Percentiles rank a stretch among this genome's conserved stretches.
phyloP scores from a whole-genome alignment of 1,139 yeast genomes.

The Magnusiomyces clavatus region DNA sequence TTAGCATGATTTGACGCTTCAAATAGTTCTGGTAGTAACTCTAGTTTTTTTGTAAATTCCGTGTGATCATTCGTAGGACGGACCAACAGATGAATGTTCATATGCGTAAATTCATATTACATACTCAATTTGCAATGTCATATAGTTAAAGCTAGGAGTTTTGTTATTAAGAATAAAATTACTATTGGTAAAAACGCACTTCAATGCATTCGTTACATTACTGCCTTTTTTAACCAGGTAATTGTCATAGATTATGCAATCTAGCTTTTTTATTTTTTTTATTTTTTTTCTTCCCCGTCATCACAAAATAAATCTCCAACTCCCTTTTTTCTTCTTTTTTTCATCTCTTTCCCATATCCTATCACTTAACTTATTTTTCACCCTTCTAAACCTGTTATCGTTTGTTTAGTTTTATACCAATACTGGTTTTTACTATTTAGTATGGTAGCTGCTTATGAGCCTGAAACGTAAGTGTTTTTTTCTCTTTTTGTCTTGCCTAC shows the following conservation, averaged over 20 bases:
- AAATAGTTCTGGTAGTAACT: background rate
- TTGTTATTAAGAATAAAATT: too few species aligned
- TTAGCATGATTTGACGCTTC: background rate
- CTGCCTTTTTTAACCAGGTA: background rate
- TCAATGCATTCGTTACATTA: background rate
- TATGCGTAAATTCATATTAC: too few species aligned
- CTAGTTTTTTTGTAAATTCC: too few species aligned
- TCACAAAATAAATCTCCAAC: background rate
- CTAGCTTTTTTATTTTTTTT: conserved; percentile 1
- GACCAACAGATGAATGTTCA: too few species aligned
- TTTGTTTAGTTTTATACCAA: background rate
- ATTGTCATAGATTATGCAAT: background rate
- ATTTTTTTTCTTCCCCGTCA: background rate
- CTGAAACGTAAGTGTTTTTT: conserved; percentile 26
- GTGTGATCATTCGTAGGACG: too few species aligned
- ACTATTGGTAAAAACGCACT: too few species aligned
- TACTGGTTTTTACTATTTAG: conserved; percentile 9
- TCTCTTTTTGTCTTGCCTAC: background rate
- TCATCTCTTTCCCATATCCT: background rate
- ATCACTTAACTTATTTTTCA: background rate
- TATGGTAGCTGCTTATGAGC: conserved; percentile 27
- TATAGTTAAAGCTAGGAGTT: too few species aligned
- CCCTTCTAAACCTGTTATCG: conserved; percentile 2
- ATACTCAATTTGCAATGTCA: too few species aligned
- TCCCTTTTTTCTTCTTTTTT: conserved; percentile 3